These are phyloP conservation scores for Hortaea sp. DNA, from an alignment of 2,329 filamentous ascomycete genomes.

Conservation along the genomic window DNA sequence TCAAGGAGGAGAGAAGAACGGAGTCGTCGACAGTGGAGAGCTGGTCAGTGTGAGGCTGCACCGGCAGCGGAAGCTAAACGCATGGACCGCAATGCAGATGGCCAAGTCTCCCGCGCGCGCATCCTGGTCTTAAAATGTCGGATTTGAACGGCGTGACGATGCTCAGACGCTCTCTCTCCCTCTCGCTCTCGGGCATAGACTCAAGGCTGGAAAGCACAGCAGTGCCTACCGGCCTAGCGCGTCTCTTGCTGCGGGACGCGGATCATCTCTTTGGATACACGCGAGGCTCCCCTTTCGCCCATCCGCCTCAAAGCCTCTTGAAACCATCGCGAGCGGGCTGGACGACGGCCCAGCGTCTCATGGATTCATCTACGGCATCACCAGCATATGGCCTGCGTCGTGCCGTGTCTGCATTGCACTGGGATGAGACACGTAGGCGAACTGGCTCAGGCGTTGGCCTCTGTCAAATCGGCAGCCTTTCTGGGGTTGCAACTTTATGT, in stretches of 20 bases:
- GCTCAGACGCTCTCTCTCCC: not conserved
- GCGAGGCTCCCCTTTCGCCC: not conserved
- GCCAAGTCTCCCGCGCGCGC: not conserved
- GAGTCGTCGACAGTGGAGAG: not conserved
- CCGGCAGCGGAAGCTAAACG: not conserved
- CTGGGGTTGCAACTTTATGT: not conserved
- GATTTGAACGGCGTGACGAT: not conserved
- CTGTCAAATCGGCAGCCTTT: conserved; percentile 3
- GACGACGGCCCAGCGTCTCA: too few relatives aligned
- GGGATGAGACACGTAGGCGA: conserved; percentile 1
- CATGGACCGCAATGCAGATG: too few relatives aligned
- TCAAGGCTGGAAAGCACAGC: too few relatives aligned
- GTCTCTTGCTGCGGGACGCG: too few relatives aligned
- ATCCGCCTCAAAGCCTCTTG: not conserved
- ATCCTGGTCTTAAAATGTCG: not conserved
- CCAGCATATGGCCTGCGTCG: not conserved
- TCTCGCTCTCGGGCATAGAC: too few relatives aligned
- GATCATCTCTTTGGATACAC: not conserved
- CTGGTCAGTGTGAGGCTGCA: not conserved
- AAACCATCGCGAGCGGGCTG: not conserved
- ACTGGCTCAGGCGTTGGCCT: not conserved
- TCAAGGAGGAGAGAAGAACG: not conserved
- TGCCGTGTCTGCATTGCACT: not conserved
- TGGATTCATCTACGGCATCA: too few relatives aligned
- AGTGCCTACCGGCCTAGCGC: too few relatives aligned